Evolutionary conservation across 2,329 filamentous ascomycete genomes (phyloP), one percentile per base, ranked within the genome.

Genomic region (Aspergillus glaucus): DNA sequence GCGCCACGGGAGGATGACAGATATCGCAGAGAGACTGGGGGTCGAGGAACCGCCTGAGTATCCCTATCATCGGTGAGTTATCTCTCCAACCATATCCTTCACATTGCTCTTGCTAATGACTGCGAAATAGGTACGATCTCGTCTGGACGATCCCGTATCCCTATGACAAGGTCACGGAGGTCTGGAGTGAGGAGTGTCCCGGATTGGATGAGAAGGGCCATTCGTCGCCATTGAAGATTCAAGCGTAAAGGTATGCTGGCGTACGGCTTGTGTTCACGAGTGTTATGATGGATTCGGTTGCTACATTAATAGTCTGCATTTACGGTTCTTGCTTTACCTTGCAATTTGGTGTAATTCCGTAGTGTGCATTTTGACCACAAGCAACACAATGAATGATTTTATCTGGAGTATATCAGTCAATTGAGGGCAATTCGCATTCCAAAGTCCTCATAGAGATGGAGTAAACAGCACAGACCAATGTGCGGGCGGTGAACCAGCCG

Each of bases 121-220:
- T 30, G 26, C 26, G 26, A 40, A 19, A 26, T 22, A 65, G 63
- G 17, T 65, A 58, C 32, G 63, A 65, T 36, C 34, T 65, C 4
- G 60, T 63, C 24, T 65, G 62, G 63, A 64, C 56, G 1, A 55
- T 60, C 36, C 60, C 61, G 4, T 61, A 50, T 40, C 61, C 63
- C 3, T 65, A 62, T 50, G 36, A 55, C 17, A 56, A 58, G n/a
- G 50, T 65, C 28, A 64, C 59, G 5, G 47, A 55, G 21, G 49
- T 62, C 10, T 30, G 46, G 26, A 61, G 59, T 10, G 63, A 65
- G 43, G 34, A 47, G 2, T 65, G 63, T 46, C 56, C 61, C 24
- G 57, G 50, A 1, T 48, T 65, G 14, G 63, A 65, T 53, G 42
- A 47, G 21, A n/a, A 26, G n/a, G n/a, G 7, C 15, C 3, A 22